phyloP scores from a whole-genome alignment of 495 filamentous ascomycete genomes.

The Chaetomidium leptoderma region DNA sequence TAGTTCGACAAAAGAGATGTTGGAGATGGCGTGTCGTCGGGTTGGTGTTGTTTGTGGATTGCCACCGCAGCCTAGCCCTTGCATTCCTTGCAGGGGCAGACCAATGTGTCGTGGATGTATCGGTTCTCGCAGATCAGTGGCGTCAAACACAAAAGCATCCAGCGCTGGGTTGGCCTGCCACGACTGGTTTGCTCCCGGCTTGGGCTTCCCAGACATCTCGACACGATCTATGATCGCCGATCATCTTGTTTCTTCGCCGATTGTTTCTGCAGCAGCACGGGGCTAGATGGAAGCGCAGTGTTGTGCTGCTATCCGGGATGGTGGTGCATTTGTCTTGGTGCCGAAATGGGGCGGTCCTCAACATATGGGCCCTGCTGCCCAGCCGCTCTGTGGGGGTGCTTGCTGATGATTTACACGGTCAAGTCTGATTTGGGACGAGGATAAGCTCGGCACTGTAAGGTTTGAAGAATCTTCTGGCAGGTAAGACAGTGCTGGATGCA shows the following conservation, averaged over 20 bases:
- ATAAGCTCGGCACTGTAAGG: not conserved
- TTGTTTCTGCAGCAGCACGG: too few relatives aligned
- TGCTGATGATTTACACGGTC: not conserved
- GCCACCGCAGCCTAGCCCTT: not conserved
- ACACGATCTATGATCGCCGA: not conserved
- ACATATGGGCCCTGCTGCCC: too few relatives aligned
- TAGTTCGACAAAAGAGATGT: not conserved
- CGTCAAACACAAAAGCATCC: not conserved
- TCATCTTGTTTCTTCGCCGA: not conserved
- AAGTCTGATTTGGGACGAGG: not conserved
- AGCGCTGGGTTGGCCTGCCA: not conserved
- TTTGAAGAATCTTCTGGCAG: not conserved
- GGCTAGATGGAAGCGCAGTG: too few relatives aligned
- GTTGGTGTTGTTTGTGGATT: conserved; percentile 1
- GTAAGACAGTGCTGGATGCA: not conserved
- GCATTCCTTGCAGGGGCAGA: not conserved
- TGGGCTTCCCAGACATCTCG: not conserved
- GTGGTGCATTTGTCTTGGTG: too few relatives aligned
- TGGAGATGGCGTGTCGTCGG: not conserved
- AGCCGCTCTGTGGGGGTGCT: too few relatives aligned
- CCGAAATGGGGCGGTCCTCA: too few relatives aligned
- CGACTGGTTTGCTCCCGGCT: not conserved
- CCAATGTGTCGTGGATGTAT: not conserved
- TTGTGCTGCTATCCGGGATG: too few relatives aligned
- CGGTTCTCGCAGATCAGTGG: not conserved